Conservation (phyloP, 257 asterid species). For the Nicotiana paniculata region DNA sequence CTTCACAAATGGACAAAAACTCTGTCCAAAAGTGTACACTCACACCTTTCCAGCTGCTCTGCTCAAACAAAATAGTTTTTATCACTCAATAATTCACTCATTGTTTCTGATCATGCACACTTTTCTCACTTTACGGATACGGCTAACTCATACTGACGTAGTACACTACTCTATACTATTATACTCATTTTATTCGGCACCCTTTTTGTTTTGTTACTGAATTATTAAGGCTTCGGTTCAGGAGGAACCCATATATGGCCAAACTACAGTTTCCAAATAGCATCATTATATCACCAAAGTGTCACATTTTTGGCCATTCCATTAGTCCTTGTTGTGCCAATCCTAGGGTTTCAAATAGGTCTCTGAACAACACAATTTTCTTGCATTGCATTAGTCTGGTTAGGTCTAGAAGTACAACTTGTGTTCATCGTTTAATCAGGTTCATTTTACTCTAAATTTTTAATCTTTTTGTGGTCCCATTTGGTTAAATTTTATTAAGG, state of each 20-base stretch:
- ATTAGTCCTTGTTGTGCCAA: background rate
- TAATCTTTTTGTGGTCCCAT: background rate
- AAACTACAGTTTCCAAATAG: background rate
- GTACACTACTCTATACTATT: background rate
- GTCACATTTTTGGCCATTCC: background rate
- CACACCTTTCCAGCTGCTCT: background rate
- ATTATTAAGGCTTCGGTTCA: background rate
- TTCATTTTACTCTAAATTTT: slow-evolving; percentile 15
- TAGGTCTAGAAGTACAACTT: background rate
- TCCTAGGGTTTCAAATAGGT: slow-evolving; percentile 24
- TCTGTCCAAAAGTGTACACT: background rate
- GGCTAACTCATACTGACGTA: background rate
- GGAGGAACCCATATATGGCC: background rate
- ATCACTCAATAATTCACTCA: background rate
- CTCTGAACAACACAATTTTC: slow-evolving; percentile 17
- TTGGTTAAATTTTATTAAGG: background rate
- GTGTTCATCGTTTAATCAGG: slow-evolving; percentile 37
- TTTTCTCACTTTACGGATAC: too few relatives aligned
- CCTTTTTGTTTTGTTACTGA: background rate
- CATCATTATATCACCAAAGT: background rate
- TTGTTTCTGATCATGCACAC: background rate
- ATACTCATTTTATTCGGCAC: background rate
- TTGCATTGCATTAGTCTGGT: slow-evolving; percentile 10
- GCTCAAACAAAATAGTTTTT: background rate
- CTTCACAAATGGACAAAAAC: too few relatives aligned